phyloP scores from a whole-genome alignment of 1,139 yeast species.

The Saccharomyces hybrid region DNA sequence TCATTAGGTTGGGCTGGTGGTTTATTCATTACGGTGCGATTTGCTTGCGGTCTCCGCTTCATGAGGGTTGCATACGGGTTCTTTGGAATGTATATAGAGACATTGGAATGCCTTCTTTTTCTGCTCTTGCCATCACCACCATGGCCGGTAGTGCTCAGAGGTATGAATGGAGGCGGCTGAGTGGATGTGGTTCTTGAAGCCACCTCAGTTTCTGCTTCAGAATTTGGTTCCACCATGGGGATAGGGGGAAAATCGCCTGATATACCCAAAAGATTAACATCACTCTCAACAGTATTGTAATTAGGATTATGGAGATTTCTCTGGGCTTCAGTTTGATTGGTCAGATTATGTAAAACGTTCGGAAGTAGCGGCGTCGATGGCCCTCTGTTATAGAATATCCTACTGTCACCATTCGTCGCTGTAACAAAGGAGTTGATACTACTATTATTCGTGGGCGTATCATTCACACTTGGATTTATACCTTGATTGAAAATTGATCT shows the following conservation, averaged over 20 bases:
- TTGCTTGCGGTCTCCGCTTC: conserved; percentile 3
- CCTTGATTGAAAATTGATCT: neutral
- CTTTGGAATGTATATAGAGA: conserved; percentile 5
- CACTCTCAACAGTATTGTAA: neutral
- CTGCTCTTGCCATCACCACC: neutral
- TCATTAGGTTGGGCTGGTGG: neutral
- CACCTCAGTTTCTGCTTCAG: neutral
- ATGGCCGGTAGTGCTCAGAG: neutral
- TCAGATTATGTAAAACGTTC: neutral
- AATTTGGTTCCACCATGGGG: neutral
- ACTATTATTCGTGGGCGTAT: neutral
- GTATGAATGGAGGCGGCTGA: neutral
- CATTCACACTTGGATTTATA: neutral
- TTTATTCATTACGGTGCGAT: neutral
- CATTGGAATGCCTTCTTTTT: neutral
- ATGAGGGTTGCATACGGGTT: conserved; percentile 3
- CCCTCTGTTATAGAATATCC: neutral
- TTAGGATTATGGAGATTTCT: neutral
- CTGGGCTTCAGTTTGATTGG: neutral
- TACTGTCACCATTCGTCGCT: neutral
- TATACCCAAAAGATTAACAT: neutral
- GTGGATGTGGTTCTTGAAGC: neutral
- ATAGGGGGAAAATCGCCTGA: neutral
- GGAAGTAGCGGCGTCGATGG: neutral
- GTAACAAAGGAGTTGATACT: neutral